Evolutionary conservation across 2,329 filamentous ascomycete species (phyloP).

Genomic region (Aspergillus flavus): DNA sequence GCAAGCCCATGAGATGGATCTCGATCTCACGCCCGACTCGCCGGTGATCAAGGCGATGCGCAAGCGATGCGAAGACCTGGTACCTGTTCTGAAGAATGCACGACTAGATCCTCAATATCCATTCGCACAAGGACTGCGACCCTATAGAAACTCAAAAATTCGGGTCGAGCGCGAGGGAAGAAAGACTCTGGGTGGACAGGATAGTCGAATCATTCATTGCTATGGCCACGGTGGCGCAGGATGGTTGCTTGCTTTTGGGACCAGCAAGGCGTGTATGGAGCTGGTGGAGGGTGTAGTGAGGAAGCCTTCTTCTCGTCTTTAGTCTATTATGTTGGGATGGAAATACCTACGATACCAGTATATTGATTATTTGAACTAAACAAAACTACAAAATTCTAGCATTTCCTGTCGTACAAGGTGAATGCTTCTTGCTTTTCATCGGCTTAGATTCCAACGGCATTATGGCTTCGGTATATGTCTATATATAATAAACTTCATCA

Average conservation of each 20-base stretch:
- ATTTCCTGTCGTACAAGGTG: no score
- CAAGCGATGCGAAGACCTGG: conserved; percentile 45
- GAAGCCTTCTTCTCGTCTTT: no score
- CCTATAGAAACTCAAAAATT: conserved; percentile 45
- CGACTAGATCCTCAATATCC: conserved; percentile 46
- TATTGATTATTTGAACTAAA: no score
- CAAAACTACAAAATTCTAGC: no score
- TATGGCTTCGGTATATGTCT: no score
- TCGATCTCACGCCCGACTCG: conserved; percentile 44
- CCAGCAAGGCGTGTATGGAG: neutral
- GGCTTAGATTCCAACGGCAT: no score
- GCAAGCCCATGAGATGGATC: conserved; percentile 11
- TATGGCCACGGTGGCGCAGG: conserved; percentile 52
- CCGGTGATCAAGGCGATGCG: conserved; percentile 48
- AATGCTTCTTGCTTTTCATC: no score
- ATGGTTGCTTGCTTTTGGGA: conserved; percentile 31
- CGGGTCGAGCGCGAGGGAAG: conserved; percentile 47
- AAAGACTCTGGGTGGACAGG: neutral
- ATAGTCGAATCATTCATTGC: conserved; percentile 44
- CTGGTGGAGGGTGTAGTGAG: neutral
- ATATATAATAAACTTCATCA: no score
- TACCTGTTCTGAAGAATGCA: conserved; percentile 46
- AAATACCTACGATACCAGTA: no score
- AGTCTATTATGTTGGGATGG: no score
- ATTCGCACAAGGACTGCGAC: conserved; percentile 45